phyloP scores from a whole-genome alignment of 2,329 filamentous ascomycete species.

The Talaromyces sp. region DNA sequence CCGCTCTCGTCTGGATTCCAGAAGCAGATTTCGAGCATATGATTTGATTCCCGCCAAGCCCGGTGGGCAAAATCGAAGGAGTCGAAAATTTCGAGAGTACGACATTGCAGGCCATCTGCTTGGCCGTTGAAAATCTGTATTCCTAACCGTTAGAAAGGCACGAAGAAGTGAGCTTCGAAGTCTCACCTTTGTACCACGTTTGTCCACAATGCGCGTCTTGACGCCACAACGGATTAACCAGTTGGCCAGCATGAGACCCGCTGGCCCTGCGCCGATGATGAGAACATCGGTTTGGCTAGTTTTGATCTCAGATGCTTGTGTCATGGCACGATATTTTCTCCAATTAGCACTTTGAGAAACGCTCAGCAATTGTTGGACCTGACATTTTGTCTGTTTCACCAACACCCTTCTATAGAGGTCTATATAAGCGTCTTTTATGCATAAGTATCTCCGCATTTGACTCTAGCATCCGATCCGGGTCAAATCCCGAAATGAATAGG shows the following conservation, averaged over 20 bases:
- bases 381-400: not conserved
- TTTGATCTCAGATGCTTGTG: not conserved
- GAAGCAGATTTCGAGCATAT: conserved; percentile 10
- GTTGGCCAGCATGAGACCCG: conserved; percentile 47
- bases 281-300: conserved; percentile 6
- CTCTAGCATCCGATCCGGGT: not conserved
- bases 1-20: conserved; percentile 14
- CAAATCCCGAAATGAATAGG: not conserved
- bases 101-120: conserved; percentile 59
- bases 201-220: conserved; percentile 48
- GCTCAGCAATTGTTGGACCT: not conserved
- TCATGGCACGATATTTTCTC: not conserved
- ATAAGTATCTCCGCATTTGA: not conserved
- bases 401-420: not conserved
- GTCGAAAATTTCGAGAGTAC: conserved; percentile 70
- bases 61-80: conserved; percentile 65
- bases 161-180: conserved; percentile 33
- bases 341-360: not conserved
- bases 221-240: conserved; percentile 51
- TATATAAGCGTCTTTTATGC: not conserved
- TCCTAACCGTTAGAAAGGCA: not conserved
- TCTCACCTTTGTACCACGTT: conserved; percentile 46
- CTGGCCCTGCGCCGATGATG: not conserved
- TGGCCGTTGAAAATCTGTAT: conserved; percentile 31
- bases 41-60: conserved; percentile 44